Evolutionary conservation across 2,329 filamentous ascomycete species (phyloP), one percentile per base, ranked within the genome.

Genomic region (Ophiostoma novo-ulmi): DNA sequence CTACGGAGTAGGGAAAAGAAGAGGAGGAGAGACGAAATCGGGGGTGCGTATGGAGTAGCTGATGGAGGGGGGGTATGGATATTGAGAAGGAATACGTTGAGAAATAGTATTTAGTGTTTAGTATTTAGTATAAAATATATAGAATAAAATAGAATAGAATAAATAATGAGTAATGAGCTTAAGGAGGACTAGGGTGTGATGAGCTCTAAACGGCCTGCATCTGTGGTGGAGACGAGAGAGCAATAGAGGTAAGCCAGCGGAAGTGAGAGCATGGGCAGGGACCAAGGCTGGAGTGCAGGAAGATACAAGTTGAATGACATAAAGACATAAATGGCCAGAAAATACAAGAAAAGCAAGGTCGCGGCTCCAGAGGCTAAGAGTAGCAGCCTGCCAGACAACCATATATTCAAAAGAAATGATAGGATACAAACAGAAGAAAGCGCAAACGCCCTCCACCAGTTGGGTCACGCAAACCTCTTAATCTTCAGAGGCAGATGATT

Each of bases 1-100:
- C 44, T 48, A 26, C n/a, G 52, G 14, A 58, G 14, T 48, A 26
- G 52, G 52, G 20, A 31, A 4, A 17, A 58, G n/a, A 58, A 11
- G 52, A 58, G 10, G 52, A 58, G 52, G 52, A 58, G 52, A 58
- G 52, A 58, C 26, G 11, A 58, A 26, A 31, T 11, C n/a, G 52
- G 52, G 52, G n/a, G 52, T 58, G 52, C 52, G 48, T 58, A 48
- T 20, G 44, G 17, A 48, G 44, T 48, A 63, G 58, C 58, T 63
- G 58, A 63, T 63, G 58, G 58, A 63, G 58, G 58, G 52, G 58
- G 58, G 8, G 58, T 63, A 63, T 26, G 58, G 26, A 63, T 63
- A 63, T 63, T 63, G 58, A 26, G 2, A 31, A 63, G 26, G 14
- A 14, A 63, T 63, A 63, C 11, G 13, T 35, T 17, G 17, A 52